A percentile compares a stretch with the other conserved stretches of the same genome.
phyloP scores from a whole-genome alignment of 2,329 filamentous ascomycete species.

The Shiraia sp. region DNA sequence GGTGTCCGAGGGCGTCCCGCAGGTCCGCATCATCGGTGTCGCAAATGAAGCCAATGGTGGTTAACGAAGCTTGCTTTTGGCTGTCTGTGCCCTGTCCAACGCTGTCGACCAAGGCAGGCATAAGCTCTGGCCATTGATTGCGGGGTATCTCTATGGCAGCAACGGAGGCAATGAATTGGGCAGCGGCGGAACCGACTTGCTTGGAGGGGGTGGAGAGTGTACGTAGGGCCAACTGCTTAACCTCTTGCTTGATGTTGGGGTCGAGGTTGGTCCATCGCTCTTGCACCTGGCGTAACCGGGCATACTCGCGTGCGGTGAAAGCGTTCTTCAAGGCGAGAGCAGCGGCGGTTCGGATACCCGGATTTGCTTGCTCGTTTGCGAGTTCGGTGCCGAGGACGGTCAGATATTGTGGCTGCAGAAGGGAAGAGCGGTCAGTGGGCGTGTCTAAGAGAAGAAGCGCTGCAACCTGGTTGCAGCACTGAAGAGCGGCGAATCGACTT shows the following conservation, averaged over 20 bases:
- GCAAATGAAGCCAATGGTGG: constrained; percentile 98
- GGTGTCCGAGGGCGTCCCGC: constrained; percentile 75
- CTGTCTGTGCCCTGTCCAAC: constrained; percentile 84
- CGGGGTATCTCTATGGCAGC: constrained; percentile 92
- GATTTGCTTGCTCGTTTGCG: constrained; percentile 82
- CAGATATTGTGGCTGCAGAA: constrained; percentile 74
- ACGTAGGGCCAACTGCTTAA: constrained; percentile 89
- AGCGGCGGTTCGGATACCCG: constrained; percentile 87
- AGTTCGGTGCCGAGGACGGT: constrained; percentile 89
- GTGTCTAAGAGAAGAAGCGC: constrained; percentile 13
- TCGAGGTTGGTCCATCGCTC: constrained; percentile 89
- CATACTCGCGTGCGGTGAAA: constrained; percentile 89
- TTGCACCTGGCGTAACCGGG: constrained; percentile 86
- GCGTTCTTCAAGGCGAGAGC: constrained; percentile 98
- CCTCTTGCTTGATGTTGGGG: constrained; percentile 77
- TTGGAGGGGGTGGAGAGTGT: constrained; percentile 79
- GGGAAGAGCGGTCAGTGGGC: constrained; percentile 36
- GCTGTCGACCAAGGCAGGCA: constrained; percentile 86
- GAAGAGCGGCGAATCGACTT: too few species aligned
- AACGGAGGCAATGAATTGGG: constrained; percentile 94
- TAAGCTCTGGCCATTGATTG: constrained; percentile 90
- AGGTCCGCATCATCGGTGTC: constrained; percentile 91
- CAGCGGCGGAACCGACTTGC: constrained; percentile 84
- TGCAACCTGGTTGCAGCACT: constrained; percentile 26
- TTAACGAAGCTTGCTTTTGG: constrained; percentile 92